A percentile compares a stretch with the other conserved stretches of the same genome.
Conservation (phyloP, 208 protist species). For the Novymonas esmeraldas region DNA sequence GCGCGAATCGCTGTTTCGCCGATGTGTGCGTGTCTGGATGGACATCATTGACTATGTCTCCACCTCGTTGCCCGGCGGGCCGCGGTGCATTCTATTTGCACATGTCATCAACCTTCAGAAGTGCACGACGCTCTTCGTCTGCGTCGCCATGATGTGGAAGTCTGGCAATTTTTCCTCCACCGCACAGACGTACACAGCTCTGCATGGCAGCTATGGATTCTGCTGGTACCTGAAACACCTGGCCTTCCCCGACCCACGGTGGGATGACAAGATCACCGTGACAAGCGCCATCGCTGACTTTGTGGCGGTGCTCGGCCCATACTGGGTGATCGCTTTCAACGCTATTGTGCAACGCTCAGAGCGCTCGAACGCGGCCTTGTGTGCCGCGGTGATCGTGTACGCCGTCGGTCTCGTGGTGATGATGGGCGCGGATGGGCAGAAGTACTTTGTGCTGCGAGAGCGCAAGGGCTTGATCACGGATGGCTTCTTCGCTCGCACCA, state of each 20-base stretch:
- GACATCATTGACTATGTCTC: constrained; percentile 44
- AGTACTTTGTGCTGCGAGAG: constrained; percentile 79
- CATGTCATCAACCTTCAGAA: constrained; percentile 90
- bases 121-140: constrained; percentile 66
- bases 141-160: constrained; percentile 69
- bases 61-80: constrained; percentile 59
- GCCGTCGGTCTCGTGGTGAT: constrained; percentile 69
- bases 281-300: constrained; percentile 50
- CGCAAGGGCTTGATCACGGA: constrained; percentile 79
- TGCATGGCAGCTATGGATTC: constrained; percentile 89
- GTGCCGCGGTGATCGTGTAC: constrained; percentile 60
- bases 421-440: constrained; percentile 81
- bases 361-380: constrained; percentile 49
- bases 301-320: constrained; percentile 63
- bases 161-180: constrained; percentile 77
- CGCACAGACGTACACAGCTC: constrained; percentile 79
- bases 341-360: constrained; percentile 58
- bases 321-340: constrained; percentile 87
- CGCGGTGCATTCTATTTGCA: constrained; percentile 58
- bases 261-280: constrained; percentile 72
- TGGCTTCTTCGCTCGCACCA: constrained; percentile 76
- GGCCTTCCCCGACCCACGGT: constrained; percentile 83
- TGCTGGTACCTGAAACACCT: constrained; percentile 89
- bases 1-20: constrained; percentile 15
- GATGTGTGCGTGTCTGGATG: constrained; percentile 53